Evolutionary conservation across 176 grass and related monocot genomes (phyloP), one percentile per base, ranked within the genome.

Genomic region (Luzula sylvatica): DNA sequence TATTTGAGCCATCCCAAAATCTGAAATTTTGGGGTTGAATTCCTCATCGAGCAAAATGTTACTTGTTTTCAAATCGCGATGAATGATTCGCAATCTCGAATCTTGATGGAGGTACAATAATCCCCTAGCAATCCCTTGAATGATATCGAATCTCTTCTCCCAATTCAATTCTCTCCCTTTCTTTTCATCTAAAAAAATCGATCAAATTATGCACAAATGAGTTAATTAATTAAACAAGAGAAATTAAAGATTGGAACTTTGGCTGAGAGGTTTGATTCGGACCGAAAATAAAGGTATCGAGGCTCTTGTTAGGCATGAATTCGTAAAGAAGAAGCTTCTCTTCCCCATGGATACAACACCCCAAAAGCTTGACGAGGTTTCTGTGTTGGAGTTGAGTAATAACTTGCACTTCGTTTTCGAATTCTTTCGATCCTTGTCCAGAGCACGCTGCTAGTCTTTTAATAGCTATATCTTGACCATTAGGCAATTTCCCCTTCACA

Each of bases 241-340:
- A 79, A 8, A 50, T 41, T 11, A 62, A 64, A 66, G 67, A 47
- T 50, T 53, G 13, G 4, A 2, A 42, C 18, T 13, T 18, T 52
- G 5, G 11, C 53, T 58, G 6, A 26, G 44, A 20, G 54, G 11
- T 32, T n/a, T n/a, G 9, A 29, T 56, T 12, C 13, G 66, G 59
- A 83, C 79, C 53, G 23, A 88, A 88, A 53, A 83, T 58, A 72
- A 83, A 83, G 1, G 65, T 64, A 39, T 88, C 71, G 3, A 88
- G 79, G 64, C 79, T 88, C 38, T 83, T 88, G 52, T 88, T 88
- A 28, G 79, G 79, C 79, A 88, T 88, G 75, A 65, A 79, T 43
- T 88, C 85, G 24, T 88, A 88, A 15, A 88, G 14, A 42, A 88
- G 25, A 75, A 88, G 73, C 61, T 76, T 88, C 20, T 83, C 85